These are phyloP conservation scores for Irpex rosettiformis DNA, from an alignment of 1,284 basidiomycete species.

Conservation along the genomic window DNA sequence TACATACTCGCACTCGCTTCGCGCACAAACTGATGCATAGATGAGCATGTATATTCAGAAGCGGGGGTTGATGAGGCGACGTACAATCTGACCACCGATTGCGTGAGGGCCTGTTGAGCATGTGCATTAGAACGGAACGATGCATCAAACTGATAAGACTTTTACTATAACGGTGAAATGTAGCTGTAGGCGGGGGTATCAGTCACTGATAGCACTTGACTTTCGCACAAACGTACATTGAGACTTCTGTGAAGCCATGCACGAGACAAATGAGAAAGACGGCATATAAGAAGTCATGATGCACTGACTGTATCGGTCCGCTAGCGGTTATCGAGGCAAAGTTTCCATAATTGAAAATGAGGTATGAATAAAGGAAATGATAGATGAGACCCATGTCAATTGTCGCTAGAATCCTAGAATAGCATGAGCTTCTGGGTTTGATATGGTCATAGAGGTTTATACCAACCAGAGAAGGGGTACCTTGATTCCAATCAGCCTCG, in stretches of 20 bases:
- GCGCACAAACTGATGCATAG: background rate
- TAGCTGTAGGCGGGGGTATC: background rate
- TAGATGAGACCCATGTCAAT: background rate
- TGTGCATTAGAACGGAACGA: background rate
- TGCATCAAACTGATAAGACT: background rate
- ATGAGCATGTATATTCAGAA: background rate
- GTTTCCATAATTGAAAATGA: conserved; percentile 1
- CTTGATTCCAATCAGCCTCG: background rate
- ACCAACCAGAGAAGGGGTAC: background rate
- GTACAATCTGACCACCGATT: background rate
- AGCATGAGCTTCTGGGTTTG: background rate
- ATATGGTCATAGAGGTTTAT: background rate
- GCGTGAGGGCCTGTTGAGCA: background rate
- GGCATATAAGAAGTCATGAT: background rate
- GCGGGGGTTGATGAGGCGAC: background rate
- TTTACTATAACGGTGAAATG: conserved; percentile 1
- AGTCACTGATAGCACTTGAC: background rate
- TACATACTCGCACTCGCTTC: background rate
- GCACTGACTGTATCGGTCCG: background rate
- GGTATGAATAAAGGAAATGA: conserved; percentile 2
- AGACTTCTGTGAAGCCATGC: background rate
- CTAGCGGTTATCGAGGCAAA: background rate
- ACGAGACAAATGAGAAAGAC: background rate
- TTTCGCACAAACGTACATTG: background rate
- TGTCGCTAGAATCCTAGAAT: background rate